Evolutionary conservation across 176 grass and related monocot species (phyloP).

Genomic region (Hyparrhenia diplandra): DNA sequence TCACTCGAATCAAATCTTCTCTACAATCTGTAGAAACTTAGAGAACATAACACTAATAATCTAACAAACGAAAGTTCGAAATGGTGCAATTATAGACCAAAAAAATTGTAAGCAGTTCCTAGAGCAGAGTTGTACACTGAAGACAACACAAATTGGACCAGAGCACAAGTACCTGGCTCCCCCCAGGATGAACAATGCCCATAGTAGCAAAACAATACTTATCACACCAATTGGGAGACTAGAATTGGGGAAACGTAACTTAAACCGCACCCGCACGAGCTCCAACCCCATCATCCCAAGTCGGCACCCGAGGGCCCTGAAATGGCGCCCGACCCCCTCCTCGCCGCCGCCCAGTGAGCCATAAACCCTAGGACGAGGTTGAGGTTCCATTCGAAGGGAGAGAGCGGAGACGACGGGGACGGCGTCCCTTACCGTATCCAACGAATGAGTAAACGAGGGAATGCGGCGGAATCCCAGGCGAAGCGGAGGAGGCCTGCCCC

Average conservation of each 20-base stretch:
- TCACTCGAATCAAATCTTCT: neutral
- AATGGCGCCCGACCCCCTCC: neutral
- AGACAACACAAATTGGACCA: neutral
- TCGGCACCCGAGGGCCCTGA: neutral
- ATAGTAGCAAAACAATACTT: neutral
- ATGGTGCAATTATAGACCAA: neutral
- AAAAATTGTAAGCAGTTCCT: neutral
- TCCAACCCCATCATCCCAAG: neutral
- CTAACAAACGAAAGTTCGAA: neutral
- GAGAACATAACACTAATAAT: neutral
- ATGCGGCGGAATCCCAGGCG: slow-evolving; percentile 48
- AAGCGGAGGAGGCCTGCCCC: slow-evolving; percentile 59
- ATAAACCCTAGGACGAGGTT: slow-evolving; percentile 22
- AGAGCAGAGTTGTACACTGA: neutral
- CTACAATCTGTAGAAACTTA: neutral
- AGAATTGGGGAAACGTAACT: neutral
- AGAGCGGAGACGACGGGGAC: neutral
- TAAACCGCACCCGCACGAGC: neutral
- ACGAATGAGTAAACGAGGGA: slow-evolving; percentile 50
- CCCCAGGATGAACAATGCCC: neutral
- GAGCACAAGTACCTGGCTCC: neutral
- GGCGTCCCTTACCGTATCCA: slow-evolving; percentile 37
- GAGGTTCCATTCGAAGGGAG: neutral
- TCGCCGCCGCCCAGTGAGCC: neutral
- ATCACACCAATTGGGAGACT: neutral